Evolutionary conservation across 805 yeast genomes (phyloP).

Genomic region (Candida koratica): DNA sequence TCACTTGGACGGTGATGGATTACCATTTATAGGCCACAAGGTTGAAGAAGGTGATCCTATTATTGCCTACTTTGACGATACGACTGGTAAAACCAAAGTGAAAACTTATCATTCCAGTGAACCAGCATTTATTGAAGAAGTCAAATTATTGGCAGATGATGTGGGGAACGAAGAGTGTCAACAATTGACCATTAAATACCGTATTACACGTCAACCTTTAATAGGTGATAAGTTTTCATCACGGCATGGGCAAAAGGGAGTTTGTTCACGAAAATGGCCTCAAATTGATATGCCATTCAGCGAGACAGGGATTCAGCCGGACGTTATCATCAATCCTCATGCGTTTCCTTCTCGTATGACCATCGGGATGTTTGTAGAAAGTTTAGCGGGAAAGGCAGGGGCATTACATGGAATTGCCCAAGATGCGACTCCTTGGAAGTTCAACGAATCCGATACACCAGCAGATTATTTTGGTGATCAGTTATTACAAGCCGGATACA

Average conservation of each 20-base stretch:
- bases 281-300: constrained; percentile 94
- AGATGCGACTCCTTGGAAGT: constrained; percentile 95
- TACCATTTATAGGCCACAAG: constrained; percentile 82
- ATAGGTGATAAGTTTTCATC: constrained; percentile 98
- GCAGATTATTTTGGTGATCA: constrained; percentile 98
- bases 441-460: constrained; percentile 88
- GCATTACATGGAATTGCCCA: constrained; percentile 97
- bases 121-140: constrained; percentile 94
- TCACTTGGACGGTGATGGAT: constrained; percentile 85
- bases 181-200: constrained; percentile 77
- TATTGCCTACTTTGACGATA: constrained; percentile 88
- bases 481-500: constrained; percentile 80
- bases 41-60: constrained; percentile 96
- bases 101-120: constrained; percentile 92
- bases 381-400: constrained; percentile 98
- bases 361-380: constrained; percentile 98
- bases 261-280: constrained; percentile 98
- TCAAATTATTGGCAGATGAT: constrained; percentile 86
- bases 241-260: constrained; percentile 98
- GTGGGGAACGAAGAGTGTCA: constrained; percentile 73
- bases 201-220: constrained; percentile 86
- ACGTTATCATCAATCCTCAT: constrained; percentile 95
- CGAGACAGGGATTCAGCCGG: constrained; percentile 96
- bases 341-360: constrained; percentile 99
- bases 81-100: constrained; percentile 82